Conservation (phyloP, 2,329 filamentous ascomycete species). For the Penicillium corylophilum region DNA sequence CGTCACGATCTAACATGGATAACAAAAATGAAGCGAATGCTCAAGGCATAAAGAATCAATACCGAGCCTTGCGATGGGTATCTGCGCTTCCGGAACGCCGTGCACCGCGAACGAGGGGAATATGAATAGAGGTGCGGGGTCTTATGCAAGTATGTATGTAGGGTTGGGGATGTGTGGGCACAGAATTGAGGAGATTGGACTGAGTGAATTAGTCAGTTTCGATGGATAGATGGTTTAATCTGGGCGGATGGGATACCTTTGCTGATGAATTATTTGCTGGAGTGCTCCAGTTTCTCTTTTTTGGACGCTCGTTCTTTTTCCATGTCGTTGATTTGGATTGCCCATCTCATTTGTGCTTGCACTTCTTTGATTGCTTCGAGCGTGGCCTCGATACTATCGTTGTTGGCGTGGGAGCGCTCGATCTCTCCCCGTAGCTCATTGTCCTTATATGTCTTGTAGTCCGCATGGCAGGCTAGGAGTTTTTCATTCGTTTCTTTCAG, state of each 20-base stretch:
- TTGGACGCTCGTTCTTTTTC: not conserved
- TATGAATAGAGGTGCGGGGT: constrained; percentile 2
- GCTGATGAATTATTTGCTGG: constrained; percentile 18
- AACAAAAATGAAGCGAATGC: not conserved
- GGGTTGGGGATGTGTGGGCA: not conserved
- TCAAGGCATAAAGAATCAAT: not conserved
- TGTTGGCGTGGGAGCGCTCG: constrained; percentile 30
- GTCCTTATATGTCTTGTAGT: constrained; percentile 45
- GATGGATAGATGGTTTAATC: not conserved
- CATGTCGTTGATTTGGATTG: constrained; percentile 41
- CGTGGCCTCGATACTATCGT: constrained; percentile 36
- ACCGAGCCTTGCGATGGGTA: constrained; percentile 20
- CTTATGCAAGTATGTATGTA: not conserved
- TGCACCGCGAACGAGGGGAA: constrained; percentile 14
- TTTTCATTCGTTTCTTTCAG: constrained; percentile 42
- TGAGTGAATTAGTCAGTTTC: not conserved
- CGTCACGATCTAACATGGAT: not conserved
- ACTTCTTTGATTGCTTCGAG: constrained; percentile 43
- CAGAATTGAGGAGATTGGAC: not conserved
- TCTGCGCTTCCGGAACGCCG: constrained; percentile 25
- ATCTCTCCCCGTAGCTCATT: constrained; percentile 36
- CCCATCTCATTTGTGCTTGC: constrained; percentile 49
- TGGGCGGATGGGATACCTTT: not conserved
- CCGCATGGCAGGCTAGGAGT: constrained; percentile 40
- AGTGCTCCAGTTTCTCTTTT: constrained; percentile 19